A percentile compares a stretch with the other conserved stretches of the same genome.
Evolutionary conservation across 2,329 filamentous ascomycete genomes (phyloP).

Genomic region (Pseudogymnoascus sp.): DNA sequence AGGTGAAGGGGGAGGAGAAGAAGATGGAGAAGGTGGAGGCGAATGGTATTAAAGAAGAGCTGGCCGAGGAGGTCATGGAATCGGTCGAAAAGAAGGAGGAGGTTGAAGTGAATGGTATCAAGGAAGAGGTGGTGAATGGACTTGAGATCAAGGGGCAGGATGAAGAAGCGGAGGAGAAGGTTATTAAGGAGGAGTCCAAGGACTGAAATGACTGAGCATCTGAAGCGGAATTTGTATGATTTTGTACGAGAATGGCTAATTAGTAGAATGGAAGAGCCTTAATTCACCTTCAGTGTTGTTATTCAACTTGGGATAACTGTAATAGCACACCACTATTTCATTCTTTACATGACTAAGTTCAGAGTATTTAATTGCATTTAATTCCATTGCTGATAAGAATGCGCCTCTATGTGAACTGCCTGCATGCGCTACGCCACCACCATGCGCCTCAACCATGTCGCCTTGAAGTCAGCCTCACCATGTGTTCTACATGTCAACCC

Average conservation of each 20-base stretch:
- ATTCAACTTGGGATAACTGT: background rate
- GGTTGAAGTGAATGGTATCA: background rate
- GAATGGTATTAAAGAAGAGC: background rate
- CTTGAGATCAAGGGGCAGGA: background rate
- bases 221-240: background rate
- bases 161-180: background rate
- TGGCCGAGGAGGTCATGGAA: background rate
- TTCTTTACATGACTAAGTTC: no score
- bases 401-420: no score
- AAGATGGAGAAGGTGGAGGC: no score
- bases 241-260: background rate
- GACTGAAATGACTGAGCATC: background rate
- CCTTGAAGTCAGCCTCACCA: no score
- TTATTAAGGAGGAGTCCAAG: background rate
- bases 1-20: no score
- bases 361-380: no score
- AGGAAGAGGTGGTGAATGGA: background rate
- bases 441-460: no score
- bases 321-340: no score
- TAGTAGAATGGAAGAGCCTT: background rate
- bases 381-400: no score
- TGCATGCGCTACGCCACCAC: no score
- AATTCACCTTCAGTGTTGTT: background rate
- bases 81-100: background rate
- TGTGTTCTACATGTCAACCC: no score